Conservation (phyloP, 805 yeast genomes). For the Kuraishia cidri region DNA sequence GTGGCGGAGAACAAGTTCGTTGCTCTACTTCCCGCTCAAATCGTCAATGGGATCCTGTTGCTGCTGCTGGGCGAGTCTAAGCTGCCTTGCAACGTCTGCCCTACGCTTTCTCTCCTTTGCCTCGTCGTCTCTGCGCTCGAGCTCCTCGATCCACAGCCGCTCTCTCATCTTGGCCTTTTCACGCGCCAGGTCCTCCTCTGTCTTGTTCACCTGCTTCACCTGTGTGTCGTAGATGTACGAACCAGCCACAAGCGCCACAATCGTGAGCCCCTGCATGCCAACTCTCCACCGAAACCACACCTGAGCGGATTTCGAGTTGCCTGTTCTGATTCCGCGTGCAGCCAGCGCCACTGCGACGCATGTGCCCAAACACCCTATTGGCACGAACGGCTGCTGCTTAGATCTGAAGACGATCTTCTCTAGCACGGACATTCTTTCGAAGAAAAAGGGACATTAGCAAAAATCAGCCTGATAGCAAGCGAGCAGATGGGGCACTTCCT, state of each 20-base stretch:
- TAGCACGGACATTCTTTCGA: conserved; percentile 34
- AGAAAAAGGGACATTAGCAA: conserved; percentile 20
- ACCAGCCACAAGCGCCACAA: conserved; percentile 76
- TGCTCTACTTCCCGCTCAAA: too few relatives aligned
- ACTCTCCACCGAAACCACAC: conserved; percentile 87
- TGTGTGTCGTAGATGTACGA: conserved; percentile 58
- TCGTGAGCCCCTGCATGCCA: conserved; percentile 74
- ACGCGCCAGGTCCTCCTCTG: conserved; percentile 56
- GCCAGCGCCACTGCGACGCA: conserved; percentile 76
- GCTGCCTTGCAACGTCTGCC: conserved; percentile 62
- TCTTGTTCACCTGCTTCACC: conserved; percentile 29
- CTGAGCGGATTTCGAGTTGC: conserved; percentile 72
- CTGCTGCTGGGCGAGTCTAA: conserved; percentile 13
- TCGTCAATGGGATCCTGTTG: too few relatives aligned
- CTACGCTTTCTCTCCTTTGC: conserved; percentile 59
- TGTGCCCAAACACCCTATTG: conserved; percentile 72
- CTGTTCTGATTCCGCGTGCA: conserved; percentile 62
- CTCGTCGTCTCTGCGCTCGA: conserved; percentile 78
- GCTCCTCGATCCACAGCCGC: conserved; percentile 78
- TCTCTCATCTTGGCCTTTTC: conserved; percentile 85
- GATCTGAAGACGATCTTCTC: conserved; percentile 54
- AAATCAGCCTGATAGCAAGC: too few relatives aligned
- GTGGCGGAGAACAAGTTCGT: too few relatives aligned
- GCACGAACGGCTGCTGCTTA: conserved; percentile 85
- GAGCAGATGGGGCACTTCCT: too few relatives aligned